These are phyloP conservation scores for Deinandra increscens DNA, from an alignment of 129 eudicot species.

Conservation along the genomic window DNA sequence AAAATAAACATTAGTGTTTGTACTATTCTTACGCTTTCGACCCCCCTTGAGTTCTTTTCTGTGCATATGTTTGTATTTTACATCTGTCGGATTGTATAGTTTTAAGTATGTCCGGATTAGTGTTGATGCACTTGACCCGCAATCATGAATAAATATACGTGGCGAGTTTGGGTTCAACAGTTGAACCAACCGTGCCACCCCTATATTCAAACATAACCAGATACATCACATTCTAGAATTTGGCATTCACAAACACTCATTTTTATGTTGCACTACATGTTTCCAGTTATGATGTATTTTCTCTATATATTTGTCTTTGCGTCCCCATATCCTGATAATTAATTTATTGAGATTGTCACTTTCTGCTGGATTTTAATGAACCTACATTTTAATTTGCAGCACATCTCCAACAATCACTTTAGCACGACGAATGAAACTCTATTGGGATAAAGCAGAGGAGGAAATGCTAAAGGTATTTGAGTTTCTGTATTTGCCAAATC, in stretches of 20 bases:
- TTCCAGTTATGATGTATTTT: background rate
- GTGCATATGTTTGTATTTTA: background rate
- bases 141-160: no score
- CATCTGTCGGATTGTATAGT: no score
- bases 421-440: conserved; percentile 45
- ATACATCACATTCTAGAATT: background rate
- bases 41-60: background rate
- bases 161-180: no score
- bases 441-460: conserved; percentile 68
- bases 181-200: no score
- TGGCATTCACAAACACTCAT: background rate
- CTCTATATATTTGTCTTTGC: background rate
- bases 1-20: background rate
- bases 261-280: background rate
- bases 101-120: no score
- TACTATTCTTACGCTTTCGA: background rate
- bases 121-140: no score
- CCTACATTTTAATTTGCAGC: conserved; percentile 40
- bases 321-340: background rate
- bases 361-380: conserved; percentile 14
- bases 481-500: background rate
- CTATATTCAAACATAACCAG: background rate
- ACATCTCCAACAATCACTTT: conserved; percentile 38
- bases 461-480: conserved; percentile 55
- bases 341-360: background rate